Evolutionary conservation across 805 yeast genomes (phyloP), one percentile per base, ranked within the genome.

Genomic region (Yarrowia bubula): DNA sequence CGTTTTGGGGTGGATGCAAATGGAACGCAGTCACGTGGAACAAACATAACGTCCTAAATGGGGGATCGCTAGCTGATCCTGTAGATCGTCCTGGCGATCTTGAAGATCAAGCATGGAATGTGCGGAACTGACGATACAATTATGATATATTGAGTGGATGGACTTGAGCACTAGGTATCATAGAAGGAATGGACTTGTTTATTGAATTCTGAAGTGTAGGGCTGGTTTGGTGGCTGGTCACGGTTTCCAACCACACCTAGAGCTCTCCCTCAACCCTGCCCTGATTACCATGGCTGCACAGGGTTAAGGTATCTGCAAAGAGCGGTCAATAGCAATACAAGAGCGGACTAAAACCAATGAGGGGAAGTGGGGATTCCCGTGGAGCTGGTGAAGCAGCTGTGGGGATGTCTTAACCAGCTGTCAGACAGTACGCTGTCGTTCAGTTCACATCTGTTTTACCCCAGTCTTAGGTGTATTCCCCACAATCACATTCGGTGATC

Each of bases 1-100:
- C 11, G 50, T 60, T 14, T n/a, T 32, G 10, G 66, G 65, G 3
- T 58, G 66, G 61, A 39, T 66, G 51, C 61, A 65, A 46, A 38
- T 65, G 66, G 42, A 14, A 6, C 38, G 35, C 28, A 22, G 28
- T 22, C 28, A 22, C 28, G 28, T 22, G 28, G 28, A 22, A 22
- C 28, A 22, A 22, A 22, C 28, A 22, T 22, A 22, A 22, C 38
- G 38, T 35, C 38, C 38, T 11, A 35, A 35, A 35, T 11, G 38
- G 38, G 38, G 38, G 38, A 35, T 35, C 38, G 38, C 13, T 11
- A 35, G 38, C 3, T 6, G 38, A 35, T 35, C 38, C 3, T 9
- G 38, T 35, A 22, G 38, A 35, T 35, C 38, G 38, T 35, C 38
- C 38, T 35, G 38, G 13, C 38, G 38, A 35, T 22, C 28, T 5